Evolutionary conservation across 192 early-diverging fungal genomes (phyloP).

Genomic region (Coemansia sp.): DNA sequence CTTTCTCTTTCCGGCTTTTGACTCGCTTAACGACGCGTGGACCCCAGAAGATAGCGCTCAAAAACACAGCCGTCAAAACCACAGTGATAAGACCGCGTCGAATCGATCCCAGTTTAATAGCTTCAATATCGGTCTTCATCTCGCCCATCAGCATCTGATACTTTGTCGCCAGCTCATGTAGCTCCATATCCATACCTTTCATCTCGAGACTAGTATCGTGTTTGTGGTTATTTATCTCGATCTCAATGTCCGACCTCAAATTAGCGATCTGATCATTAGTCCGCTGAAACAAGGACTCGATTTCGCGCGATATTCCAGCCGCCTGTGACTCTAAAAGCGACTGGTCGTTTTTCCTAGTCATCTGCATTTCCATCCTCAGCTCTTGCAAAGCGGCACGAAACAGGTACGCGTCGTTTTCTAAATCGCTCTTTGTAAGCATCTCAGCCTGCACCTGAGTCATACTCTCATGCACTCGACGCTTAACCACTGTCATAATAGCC

Average conservation of each 20-base stretch:
- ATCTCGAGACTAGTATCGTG: slow-evolving; percentile 80
- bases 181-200: slow-evolving; percentile 75
- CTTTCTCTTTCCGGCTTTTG: background rate
- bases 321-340: slow-evolving; percentile 73
- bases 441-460: slow-evolving; percentile 31
- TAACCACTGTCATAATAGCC: slow-evolving; percentile 75
- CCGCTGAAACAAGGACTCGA: slow-evolving; percentile 75
- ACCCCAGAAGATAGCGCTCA: slow-evolving; percentile 39
- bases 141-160: slow-evolving; percentile 81
- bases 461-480: slow-evolving; percentile 59
- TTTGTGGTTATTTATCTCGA: slow-evolving; percentile 91
- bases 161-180: slow-evolving; percentile 87
- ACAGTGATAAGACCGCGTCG: slow-evolving; percentile 66
- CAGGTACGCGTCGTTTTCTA: slow-evolving; percentile 86
- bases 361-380: slow-evolving; percentile 75
- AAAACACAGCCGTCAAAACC: slow-evolving; percentile 40
- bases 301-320: slow-evolving; percentile 74
- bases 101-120: slow-evolving; percentile 84
- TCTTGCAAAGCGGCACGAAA: slow-evolving; percentile 85
- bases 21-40: slow-evolving; percentile 27
- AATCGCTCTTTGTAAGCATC: slow-evolving; percentile 77
- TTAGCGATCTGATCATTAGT: slow-evolving; percentile 78
- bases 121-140: slow-evolving; percentile 87
- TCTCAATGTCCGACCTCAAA: slow-evolving; percentile 82
- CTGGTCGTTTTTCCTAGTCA: slow-evolving; percentile 78